Conservation (phyloP, 768 basidiomycete genomes). For the Leccinellum luteum region DNA sequence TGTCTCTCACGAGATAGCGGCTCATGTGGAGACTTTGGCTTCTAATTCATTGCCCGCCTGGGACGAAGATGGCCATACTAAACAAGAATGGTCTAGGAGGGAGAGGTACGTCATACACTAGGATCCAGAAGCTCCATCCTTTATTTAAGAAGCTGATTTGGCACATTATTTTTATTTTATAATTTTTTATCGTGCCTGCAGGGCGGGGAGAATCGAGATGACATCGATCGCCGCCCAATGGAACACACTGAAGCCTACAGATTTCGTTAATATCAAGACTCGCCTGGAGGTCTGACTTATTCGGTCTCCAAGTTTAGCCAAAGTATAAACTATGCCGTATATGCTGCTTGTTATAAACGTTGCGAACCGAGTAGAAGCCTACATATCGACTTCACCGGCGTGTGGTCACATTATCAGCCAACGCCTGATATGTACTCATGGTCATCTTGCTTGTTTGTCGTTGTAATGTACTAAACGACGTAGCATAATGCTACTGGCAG, state of each 20-base stretch:
- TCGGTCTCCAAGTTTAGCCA: background rate
- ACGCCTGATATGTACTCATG: background rate
- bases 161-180: background rate
- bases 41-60: slow-evolving; percentile 44
- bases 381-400: slow-evolving; percentile 2
- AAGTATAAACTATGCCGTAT: slow-evolving; percentile 22
- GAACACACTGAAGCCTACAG: slow-evolving; percentile 46
- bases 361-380: slow-evolving; percentile 2
- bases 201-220: slow-evolving; percentile 59
- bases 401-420: background rate
- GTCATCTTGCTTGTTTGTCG: slow-evolving; percentile 1
- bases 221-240: slow-evolving; percentile 45
- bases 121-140: slow-evolving; percentile 17
- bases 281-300: slow-evolving; percentile 49
- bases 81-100: slow-evolving; percentile 58
- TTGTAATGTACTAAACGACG: slow-evolving; percentile 15
- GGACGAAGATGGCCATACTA: slow-evolving; percentile 49
- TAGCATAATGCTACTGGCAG: background rate
- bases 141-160: slow-evolving; percentile 8
- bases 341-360: slow-evolving; percentile 11
- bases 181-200: slow-evolving; percentile 24
- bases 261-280: slow-evolving; percentile 53
- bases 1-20: slow-evolving; percentile 40
- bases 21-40: slow-evolving; percentile 27
- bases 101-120: slow-evolving; percentile 41